Evolutionary conservation across 306 rosid species (phyloP), one percentile per base, ranked within the genome.

Genomic region (Malus fusca): DNA sequence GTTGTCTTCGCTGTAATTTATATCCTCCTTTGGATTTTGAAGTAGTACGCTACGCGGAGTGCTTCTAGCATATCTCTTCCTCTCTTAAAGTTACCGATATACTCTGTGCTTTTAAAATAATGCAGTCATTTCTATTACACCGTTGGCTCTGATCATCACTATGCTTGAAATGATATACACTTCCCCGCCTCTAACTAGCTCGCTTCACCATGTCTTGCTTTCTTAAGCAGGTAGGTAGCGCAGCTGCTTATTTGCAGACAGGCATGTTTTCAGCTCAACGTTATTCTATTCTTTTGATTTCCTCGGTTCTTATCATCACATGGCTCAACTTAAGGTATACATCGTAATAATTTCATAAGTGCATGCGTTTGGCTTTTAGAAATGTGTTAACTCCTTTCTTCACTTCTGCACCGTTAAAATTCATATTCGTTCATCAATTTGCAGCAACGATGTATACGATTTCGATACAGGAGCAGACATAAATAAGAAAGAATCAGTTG

Each of bases 381-480:
- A 52, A 68, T 60, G 18, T 66, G 62, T 51, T 68, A 17, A 22
- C 78, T 74, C 68, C 68, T 46, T 46, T 13, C 52, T 46, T 78
- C 42, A 70, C 53, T 22, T 26, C 68, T 56, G 46, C 23, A 40
- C 74, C 44, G 37, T 68, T 69, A 71, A 71, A 8, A 53, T 19
- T 33, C 51, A 11, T 11, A 2, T 66, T 55, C 25, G 2, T 72
- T 63, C 62, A 46, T 58, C 58, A 55, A 30, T 33, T 59, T 64
- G 82, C 91, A 93, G 97, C 88, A 93, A 93, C 68, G 98, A 93
- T 74, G 97, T 88, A 46, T 89, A 91, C 44, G 98, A 93, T 87
- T 91, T 87, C 19, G 95, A 90, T 66, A 93, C 98, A 59, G 98
- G 97, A 87, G 98, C 91, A 43, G 97, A 91, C 77, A 86, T 85